These are phyloP conservation scores for Cardamine occulta DNA, from an alignment of 345 rosid species.

Conservation along the genomic window DNA sequence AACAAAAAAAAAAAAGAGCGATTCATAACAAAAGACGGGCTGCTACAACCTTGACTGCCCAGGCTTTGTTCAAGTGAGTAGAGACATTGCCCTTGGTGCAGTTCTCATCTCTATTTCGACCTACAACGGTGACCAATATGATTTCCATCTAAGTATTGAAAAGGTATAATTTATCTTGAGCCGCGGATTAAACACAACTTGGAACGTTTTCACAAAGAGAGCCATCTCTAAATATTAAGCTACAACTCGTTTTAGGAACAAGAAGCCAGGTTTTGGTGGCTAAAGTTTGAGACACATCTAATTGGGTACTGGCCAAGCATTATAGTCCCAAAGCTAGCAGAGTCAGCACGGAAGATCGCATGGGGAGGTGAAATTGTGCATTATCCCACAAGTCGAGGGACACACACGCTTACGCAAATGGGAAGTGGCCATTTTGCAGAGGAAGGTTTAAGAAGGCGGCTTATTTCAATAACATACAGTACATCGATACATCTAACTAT, in stretches of 20 bases:
- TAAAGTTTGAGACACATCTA: constrained; percentile 47
- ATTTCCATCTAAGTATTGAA: constrained; percentile 38
- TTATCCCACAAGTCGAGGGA: constrained; percentile 37
- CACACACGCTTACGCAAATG: constrained; percentile 62
- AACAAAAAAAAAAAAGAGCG: constrained; percentile 43
- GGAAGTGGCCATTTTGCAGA: constrained; percentile 66
- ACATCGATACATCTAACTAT: neutral
- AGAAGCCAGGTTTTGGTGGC: constrained; percentile 65
- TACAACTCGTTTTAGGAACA: constrained; percentile 48
- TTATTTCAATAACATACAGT: constrained; percentile 55
- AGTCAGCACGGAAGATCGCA: constrained; percentile 45
- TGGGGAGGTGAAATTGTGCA: constrained; percentile 75
- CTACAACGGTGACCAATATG: constrained; percentile 54
- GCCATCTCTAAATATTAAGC: neutral
- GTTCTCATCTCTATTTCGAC: constrained; percentile 56
- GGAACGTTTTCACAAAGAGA: constrained; percentile 16
- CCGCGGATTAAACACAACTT: neutral
- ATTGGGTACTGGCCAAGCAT: constrained; percentile 66
- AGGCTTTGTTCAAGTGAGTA: constrained; percentile 67
- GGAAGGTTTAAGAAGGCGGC: constrained; percentile 57
- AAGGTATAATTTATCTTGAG: constrained; percentile 22
- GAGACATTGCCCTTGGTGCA: constrained; percentile 61
- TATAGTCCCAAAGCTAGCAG: constrained; percentile 47
- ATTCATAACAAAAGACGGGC: constrained; percentile 61
- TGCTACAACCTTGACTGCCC: constrained; percentile 69